phyloP scores from a whole-genome alignment of 225 moss, liverwort and hornwort genomes.

The Pseudoscleropodium purum region DNA sequence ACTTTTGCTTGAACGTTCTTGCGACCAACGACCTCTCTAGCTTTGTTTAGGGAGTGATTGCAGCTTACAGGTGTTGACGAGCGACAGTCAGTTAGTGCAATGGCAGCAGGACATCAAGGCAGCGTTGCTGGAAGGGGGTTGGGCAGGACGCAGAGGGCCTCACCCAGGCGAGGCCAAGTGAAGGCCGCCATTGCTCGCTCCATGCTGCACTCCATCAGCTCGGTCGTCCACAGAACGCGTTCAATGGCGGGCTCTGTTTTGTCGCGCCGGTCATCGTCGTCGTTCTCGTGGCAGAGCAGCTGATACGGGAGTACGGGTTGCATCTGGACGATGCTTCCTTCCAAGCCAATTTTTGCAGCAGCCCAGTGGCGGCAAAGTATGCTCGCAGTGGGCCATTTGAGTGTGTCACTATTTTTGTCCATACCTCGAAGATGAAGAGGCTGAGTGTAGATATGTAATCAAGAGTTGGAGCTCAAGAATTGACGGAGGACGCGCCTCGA shows the following conservation, averaged over 20 bases:
- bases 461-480: background rate
- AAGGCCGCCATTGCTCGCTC: conserved; percentile 44
- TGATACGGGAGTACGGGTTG: background rate
- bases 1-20: background rate
- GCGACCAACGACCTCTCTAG: background rate
- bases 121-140: background rate
- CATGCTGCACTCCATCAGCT: conserved; percentile 6
- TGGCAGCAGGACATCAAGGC: background rate
- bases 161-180: conserved; percentile 37
- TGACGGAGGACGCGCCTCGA: background rate
- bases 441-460: background rate
- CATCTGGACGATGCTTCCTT: background rate
- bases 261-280: background rate
- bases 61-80: background rate
- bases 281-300: background rate
- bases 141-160: background rate
- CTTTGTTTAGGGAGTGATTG: background rate
- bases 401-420: background rate
- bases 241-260: background rate
- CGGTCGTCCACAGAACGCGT: background rate
- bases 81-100: background rate
- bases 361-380: background rate
- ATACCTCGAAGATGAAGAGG: background rate
- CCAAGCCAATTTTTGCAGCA: background rate
- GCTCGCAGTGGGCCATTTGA: background rate